These are phyloP conservation scores for Arctostaphylos glauca DNA, from an alignment of 148 eudicot species.

Conservation along the genomic window DNA sequence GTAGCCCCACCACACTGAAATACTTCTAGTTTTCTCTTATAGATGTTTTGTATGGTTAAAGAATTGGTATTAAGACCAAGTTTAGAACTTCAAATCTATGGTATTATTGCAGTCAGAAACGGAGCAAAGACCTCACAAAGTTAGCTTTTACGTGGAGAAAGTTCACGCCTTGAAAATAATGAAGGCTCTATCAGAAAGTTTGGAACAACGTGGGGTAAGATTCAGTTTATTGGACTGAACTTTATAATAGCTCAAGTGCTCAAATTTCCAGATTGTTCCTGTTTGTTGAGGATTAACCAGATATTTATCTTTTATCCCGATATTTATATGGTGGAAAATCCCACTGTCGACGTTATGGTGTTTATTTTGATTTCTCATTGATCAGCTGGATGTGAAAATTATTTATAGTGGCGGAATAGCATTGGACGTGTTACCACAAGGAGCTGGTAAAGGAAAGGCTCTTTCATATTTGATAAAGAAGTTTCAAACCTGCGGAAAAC, in stretches of 20 bases:
- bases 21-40: not conserved
- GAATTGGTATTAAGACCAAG: not conserved
- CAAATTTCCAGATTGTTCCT: not conserved
- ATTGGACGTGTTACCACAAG: not conserved
- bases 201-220: constrained; percentile 44
- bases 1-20: not conserved
- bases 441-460: constrained; percentile 6
- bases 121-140: not conserved
- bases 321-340: not conserved
- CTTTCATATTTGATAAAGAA: constrained; percentile 3
- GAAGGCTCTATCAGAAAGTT: not conserved
- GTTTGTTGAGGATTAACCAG: not conserved
- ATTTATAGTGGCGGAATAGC: constrained; percentile 3
- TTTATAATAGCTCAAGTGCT: not conserved
- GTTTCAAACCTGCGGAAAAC: not conserved
- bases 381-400: constrained; percentile 1
- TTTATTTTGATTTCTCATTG: not conserved
- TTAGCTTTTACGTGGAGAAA: constrained; percentile 1
- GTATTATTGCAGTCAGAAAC: not conserved
- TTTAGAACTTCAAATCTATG: not conserved
- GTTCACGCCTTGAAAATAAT: not conserved
- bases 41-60: not conserved
- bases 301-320: not conserved
- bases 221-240: not conserved
- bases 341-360: not conserved